Evolutionary conservation across 2,329 filamentous ascomycete species (phyloP).

Genomic region (Trichoderma koningiopsis): DNA sequence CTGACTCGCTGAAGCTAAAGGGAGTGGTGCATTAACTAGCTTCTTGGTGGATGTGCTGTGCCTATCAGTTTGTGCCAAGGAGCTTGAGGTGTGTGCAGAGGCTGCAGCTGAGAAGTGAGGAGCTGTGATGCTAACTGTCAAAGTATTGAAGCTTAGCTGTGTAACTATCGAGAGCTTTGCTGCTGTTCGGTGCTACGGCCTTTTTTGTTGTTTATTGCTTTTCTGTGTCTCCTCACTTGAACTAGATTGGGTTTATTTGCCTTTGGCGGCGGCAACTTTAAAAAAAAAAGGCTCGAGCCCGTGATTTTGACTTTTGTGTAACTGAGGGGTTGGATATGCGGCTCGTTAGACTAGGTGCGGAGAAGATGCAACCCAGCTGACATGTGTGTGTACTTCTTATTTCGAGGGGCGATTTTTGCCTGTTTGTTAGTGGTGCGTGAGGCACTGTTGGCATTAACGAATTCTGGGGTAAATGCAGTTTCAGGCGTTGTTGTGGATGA

Average conservation of each 20-base stretch:
- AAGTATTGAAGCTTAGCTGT: not conserved
- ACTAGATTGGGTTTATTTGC: not conserved
- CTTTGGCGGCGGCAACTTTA: not conserved
- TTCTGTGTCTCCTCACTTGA: too few species aligned
- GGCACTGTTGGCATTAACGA: not conserved
- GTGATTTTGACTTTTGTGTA: too few species aligned
- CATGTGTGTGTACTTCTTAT: not conserved
- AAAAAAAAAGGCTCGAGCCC: not conserved
- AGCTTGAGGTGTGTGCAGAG: too few species aligned
- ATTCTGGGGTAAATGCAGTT: not conserved
- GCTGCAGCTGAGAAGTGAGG: not conserved
- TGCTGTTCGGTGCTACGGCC: too few species aligned
- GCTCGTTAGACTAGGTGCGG: not conserved
- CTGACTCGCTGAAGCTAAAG: not conserved
- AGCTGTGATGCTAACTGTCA: not conserved
- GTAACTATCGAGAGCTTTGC: not conserved
- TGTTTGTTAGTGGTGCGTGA: not conserved
- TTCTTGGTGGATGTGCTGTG: not conserved
- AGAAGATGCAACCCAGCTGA: conserved; percentile 11
- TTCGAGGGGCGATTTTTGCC: not conserved
- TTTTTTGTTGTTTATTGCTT: too few species aligned
- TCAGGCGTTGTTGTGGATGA: not conserved
- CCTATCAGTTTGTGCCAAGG: not conserved
- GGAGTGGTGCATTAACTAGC: not conserved
- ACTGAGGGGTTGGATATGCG: not conserved